Evolutionary conservation across 345 rosid genomes (phyloP), one percentile per base, ranked within the genome.

Genomic region (Triadica sebifera): DNA sequence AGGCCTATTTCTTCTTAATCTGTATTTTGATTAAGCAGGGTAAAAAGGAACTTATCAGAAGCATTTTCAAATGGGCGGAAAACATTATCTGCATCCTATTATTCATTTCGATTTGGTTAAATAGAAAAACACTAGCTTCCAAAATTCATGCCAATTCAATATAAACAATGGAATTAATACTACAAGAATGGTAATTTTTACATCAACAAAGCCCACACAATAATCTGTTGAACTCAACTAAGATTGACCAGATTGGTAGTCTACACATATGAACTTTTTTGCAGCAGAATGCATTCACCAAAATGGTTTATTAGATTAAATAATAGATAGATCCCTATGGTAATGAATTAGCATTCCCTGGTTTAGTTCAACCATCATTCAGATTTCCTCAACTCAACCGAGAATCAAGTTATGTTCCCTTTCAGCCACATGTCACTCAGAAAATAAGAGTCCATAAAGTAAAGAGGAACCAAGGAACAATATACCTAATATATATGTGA

Each of bases 301-400:
- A 12, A 24, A 29, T 37, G 41, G 41, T 34, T 37, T 29, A 11
- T 61, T 25, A 24, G 65, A 43, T 5, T 5, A 52, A 52, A 5
- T 16, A 17, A n/a, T 15, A 15, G 57, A 52, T 17, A 13, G 47
- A 43, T 43, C 47, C 34, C 6, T 52, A 20, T 47, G 56, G 6
- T 15, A 15, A 51, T 16, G 20, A 62, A 4, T n/a, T 46, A 24
- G 38, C 55, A 19, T n/a, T 19, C 45, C n/a, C 47, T 56, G 16
- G 25, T 53, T 70, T 51, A 70, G n/a, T 56, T 41, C 72, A 24
- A 52, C 45, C 47, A 69, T 20, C 59, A 37, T 5, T 52, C 11
- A 13, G 11, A 13, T 15, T 47, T 49, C 58, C 71, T 38, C 10
- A 20, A 46, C 8, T 12, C 9, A 47, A 34, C 41, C 49, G n/a